phyloP scores from a whole-genome alignment of 495 filamentous ascomycete genomes.

The Aspergillus heteromorphus region DNA sequence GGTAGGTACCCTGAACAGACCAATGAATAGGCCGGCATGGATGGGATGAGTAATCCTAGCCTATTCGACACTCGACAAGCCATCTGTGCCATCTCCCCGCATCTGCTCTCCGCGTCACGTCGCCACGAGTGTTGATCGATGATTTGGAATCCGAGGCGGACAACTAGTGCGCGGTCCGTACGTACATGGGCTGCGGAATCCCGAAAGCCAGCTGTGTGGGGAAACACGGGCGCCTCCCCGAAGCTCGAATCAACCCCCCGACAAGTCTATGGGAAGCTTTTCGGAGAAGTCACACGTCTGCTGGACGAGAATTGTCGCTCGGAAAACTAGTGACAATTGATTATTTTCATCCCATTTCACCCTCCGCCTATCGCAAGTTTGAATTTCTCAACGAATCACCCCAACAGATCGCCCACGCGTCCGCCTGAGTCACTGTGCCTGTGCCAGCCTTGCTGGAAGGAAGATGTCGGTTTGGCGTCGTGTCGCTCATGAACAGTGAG shows the following conservation, averaged over 20 bases:
- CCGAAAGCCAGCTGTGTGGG: background rate
- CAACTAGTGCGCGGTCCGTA: background rate
- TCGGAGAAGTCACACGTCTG: background rate
- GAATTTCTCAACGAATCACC: too few relatives aligned
- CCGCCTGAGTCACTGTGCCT: too few relatives aligned
- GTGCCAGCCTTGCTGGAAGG: background rate
- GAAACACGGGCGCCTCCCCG: background rate
- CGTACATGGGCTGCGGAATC: background rate
- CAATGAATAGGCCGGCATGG: constrained; percentile 5
- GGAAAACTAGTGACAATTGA: background rate
- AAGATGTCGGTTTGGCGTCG: constrained; percentile 6
- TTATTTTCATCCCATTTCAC: background rate
- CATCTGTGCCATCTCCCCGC: background rate
- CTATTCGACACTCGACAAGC: background rate
- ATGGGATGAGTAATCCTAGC: constrained; percentile 7
- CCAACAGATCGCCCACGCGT: too few relatives aligned
- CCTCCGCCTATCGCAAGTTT: too few relatives aligned
- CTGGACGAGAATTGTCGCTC: too few relatives aligned
- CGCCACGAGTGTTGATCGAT: background rate
- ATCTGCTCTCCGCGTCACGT: too few relatives aligned
- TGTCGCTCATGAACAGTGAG: background rate
- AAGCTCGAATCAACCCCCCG: background rate
- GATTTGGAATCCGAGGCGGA: background rate
- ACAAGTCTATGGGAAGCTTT: background rate
- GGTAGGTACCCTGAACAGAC: too few relatives aligned